Percentiles rank a stretch among this genome's conserved stretches.
Evolutionary conservation across 495 filamentous ascomycete species (phyloP).

Genomic region (Chaetomidium leptoderma): DNA sequence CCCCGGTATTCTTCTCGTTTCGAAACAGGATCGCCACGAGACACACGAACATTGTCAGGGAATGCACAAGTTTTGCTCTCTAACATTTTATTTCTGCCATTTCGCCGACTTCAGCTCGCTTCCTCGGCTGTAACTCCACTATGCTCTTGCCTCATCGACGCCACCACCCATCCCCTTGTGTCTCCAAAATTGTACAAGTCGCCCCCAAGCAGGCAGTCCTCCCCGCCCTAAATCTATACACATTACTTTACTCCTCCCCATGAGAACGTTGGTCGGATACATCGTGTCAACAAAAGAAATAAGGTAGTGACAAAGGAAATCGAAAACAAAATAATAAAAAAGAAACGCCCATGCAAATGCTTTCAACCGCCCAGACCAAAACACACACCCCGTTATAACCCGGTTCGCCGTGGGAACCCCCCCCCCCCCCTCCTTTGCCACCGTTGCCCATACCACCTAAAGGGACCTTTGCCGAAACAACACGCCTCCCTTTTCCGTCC

Average conservation of each 20-base stretch:
- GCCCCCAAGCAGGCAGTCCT: neutral
- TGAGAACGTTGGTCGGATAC: conserved; percentile 9
- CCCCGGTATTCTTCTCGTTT: neutral
- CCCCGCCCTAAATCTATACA: conserved; percentile 5
- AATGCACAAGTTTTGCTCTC: neutral
- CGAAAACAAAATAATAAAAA: neutral
- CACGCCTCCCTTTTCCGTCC: conserved; percentile 4
- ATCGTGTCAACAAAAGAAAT: conserved; percentile 13
- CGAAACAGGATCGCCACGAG: conserved; percentile 1
- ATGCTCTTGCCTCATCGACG: neutral
- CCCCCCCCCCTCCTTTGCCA: neutral
- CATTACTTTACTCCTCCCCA: conserved; percentile 7
- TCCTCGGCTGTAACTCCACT: neutral
- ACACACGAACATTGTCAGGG: neutral
- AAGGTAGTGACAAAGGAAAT: neutral
- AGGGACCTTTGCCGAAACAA: conserved; percentile 1
- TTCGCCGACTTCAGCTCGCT: no score
- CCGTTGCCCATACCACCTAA: neutral
- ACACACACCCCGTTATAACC: neutral
- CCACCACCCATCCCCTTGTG: neutral
- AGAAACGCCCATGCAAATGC: conserved; percentile 17
- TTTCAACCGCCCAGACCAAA: neutral
- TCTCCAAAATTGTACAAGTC: conserved; percentile 1
- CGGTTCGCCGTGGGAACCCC: neutral
- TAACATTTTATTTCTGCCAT: neutral